Evolutionary conservation across 2,329 filamentous ascomycete species (phyloP).

Genomic region (Fusarium sp.): DNA sequence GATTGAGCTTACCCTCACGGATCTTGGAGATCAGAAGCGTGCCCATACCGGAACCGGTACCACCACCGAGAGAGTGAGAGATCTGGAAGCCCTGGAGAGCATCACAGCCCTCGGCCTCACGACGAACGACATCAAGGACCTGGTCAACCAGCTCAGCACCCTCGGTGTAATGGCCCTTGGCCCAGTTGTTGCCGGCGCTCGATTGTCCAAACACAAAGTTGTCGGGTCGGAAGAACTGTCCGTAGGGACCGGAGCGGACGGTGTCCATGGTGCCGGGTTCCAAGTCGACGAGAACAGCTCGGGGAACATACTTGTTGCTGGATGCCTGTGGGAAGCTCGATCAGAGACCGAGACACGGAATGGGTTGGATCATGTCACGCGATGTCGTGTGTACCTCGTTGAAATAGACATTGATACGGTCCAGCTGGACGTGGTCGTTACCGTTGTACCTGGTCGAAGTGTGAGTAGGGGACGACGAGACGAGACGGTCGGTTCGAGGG

Average conservation of each 20-base stretch:
- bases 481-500: neutral
- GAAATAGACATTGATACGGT: conserved; percentile 3
- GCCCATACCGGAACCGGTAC: neutral
- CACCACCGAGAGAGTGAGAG: neutral
- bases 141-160: conserved; percentile 2
- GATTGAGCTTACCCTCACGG: neutral
- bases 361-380: neutral
- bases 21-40: conserved; percentile 1
- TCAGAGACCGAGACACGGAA: neutral
- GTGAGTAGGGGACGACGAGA: neutral
- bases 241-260: neutral
- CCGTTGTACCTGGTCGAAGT: neutral
- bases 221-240: conserved; percentile 1
- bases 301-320: conserved; percentile 1
- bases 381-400: neutral
- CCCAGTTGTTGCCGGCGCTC: conserved; percentile 1
- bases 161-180: conserved; percentile 1
- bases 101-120: neutral
- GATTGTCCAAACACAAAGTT: conserved; percentile 1
- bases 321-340: neutral
- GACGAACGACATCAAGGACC: neutral
- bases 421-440: neutral
- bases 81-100: conserved; percentile 1
- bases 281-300: neutral
- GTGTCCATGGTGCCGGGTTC: neutral